Evolutionary conservation across 495 filamentous ascomycete genomes (phyloP), one percentile per base, ranked within the genome.

Genomic region (Xylaria grammica): DNA sequence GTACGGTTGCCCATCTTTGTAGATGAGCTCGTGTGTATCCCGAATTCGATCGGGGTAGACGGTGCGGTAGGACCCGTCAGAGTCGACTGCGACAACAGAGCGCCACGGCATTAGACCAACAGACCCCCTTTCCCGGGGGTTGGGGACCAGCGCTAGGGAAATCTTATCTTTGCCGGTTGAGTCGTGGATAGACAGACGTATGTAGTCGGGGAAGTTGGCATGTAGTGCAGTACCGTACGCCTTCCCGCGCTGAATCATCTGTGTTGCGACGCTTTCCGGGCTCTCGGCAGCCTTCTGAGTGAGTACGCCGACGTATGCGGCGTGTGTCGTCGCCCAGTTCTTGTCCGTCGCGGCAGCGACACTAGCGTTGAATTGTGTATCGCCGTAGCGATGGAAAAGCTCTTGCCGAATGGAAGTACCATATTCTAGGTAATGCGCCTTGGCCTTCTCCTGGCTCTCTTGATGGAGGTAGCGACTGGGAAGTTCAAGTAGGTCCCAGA

Each of bases 81-180:
- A 34, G 34, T 55, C 52, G 15, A 55, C 22, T 19, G 34, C 52
- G 7, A 55, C 17, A 36, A 9, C 13, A 40, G 52, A 55, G 52
- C 52, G 52, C 52, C 52, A 55, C 6, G 52, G 52, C 52, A 55
- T 55, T 13, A 55, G 27, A 17, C 52, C 52, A 38, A 55, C 52
- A n/a, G 52, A 55, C 27, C 32, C 52, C 32, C n/a, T 55, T 9
- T 55, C 20, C 0, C n/a, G 34, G 40, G 50, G 17, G 13, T 20
- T 11, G 6, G 52, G 52, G 19, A 55, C 27, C 34, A 55, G 5
- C 3, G 52, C 52, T 10, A 55, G 19, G 4, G 52, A 55, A 10
- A 55, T 20, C 24, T 55, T 55, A 1, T 24, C 52, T 20, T 42
- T 40, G 30, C 52, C 52, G 22, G 22, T 17, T 15, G 52, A 55